Conservation (phyloP, 495 filamentous ascomycete genomes). For the Lasiosphaeriaceae sp. region DNA sequence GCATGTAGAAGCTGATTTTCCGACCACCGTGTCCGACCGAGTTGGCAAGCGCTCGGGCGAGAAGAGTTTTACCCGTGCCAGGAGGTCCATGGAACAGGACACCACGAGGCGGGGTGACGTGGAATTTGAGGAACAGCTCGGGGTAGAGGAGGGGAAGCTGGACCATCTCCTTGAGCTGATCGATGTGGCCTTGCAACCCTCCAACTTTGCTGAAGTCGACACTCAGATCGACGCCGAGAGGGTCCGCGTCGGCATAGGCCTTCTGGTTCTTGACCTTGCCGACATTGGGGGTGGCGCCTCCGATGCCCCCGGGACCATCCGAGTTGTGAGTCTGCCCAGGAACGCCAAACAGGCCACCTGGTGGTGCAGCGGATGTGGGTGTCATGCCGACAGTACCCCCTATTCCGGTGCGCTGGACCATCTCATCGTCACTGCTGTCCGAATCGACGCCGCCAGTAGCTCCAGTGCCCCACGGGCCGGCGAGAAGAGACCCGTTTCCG, state of each 20-base stretch:
- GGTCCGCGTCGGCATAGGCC: slow-evolving; percentile 84
- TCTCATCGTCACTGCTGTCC: slow-evolving; percentile 95
- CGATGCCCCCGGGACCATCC: slow-evolving; percentile 37
- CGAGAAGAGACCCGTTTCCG: slow-evolving; percentile 67
- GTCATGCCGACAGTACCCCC: slow-evolving; percentile 71
- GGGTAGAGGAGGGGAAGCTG: slow-evolving; percentile 89
- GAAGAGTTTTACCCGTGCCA: slow-evolving; percentile 93
- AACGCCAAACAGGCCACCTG: slow-evolving; percentile 27
- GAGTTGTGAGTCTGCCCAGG: slow-evolving; percentile 47
- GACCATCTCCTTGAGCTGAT: slow-evolving; percentile 98
- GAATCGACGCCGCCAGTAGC: slow-evolving; percentile 80
- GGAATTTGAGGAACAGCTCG: slow-evolving; percentile 87
- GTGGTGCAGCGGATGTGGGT: slow-evolving; percentile 61
- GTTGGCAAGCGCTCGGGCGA: slow-evolving; percentile 86
- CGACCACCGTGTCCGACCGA: slow-evolving; percentile 70
- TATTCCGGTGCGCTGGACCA: slow-evolving; percentile 52
- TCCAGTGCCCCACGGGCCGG: slow-evolving; percentile 70
- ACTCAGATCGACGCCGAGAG: slow-evolving; percentile 82
- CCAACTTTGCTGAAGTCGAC: slow-evolving; percentile 93
- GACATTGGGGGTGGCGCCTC: slow-evolving; percentile 77
- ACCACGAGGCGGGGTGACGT: slow-evolving; percentile 88
- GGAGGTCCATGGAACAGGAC: slow-evolving; percentile 96
- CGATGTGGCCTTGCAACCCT: slow-evolving; percentile 85
- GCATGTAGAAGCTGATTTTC: slow-evolving; percentile 98
- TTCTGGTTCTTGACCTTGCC: slow-evolving; percentile 81